Evolutionary conservation across 495 filamentous ascomycete genomes (phyloP), one percentile per base, ranked within the genome.

Genomic region (Tuber borchii): DNA sequence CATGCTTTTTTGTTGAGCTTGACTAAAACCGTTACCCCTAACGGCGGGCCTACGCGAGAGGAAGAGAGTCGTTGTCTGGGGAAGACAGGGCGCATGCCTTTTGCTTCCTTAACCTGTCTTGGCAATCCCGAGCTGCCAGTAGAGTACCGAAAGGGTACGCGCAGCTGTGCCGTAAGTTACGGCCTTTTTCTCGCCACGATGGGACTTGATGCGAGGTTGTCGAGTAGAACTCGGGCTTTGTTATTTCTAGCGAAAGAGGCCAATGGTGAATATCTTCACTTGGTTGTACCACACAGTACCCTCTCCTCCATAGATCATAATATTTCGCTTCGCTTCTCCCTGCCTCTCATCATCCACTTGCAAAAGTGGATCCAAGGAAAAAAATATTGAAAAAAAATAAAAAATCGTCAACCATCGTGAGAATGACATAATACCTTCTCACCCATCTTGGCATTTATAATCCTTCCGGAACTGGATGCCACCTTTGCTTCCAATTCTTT

Each of bases 401-500:
- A 31, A 48, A 75, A 31, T 73, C 73, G 74, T 56, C 43, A 74
- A 69, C 26, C 56, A 76, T 76, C 34, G 74, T 76, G 74, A 75
- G 73, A 72, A 79, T 79, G 78, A 79, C 78, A 79, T 79, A 75
- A 45, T 46, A 46, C 46, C 56, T 72, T 61, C 7, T 56, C 75
- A 39, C 34, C 16, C 56, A 34, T 6, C 56, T 65, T 65, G 56
- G 56, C 56, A 65, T 65, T 65, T 65, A 34, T 65, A 65, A 65
- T 65, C 1, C 26, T 65, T 65, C 56, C 56, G 56, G 56, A 61
- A 61, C 51, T 12, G 51, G 51, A 61, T 61, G n/a, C 56, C 56
- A 65, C 26, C 56, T 65, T 65, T 65, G 56, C 56, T 17, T 8
- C 5, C 31, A 0, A 14, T 65, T 7, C 14, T 34, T 1, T 31